Percentiles rank a stretch among this genome's conserved stretches.
Conservation (phyloP, 495 filamentous ascomycete genomes). For the Aspergillus avenaceus region DNA sequence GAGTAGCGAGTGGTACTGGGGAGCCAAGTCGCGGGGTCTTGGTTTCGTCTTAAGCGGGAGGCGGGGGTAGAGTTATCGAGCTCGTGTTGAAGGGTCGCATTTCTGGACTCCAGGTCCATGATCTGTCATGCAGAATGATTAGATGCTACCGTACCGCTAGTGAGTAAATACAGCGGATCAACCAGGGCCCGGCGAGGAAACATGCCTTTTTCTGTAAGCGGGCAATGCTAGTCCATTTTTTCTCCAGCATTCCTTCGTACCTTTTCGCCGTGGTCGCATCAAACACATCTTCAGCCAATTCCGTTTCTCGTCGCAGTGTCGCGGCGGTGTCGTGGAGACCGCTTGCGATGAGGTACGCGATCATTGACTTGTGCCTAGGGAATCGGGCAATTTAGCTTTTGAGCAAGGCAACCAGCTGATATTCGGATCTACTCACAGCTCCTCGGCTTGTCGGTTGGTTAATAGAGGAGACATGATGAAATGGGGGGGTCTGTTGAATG, state of each 20-base stretch:
- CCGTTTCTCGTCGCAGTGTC: slow-evolving; percentile 49
- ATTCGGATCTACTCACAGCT: slow-evolving; percentile 60
- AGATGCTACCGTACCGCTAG: neutral
- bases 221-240: slow-evolving; percentile 92
- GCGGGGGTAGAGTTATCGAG: slow-evolving; percentile 81
- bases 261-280: slow-evolving; percentile 75
- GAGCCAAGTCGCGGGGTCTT: slow-evolving; percentile 83
- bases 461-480: slow-evolving; percentile 62
- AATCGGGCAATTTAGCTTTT: neutral
- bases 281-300: slow-evolving; percentile 61
- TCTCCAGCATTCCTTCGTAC: slow-evolving; percentile 83
- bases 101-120: slow-evolving; percentile 83
- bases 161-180: slow-evolving; percentile 4
- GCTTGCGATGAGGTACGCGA: slow-evolving; percentile 72
- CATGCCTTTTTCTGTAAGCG: slow-evolving; percentile 83
- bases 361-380: slow-evolving; percentile 77
- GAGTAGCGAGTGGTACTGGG: slow-evolving; percentile 77
- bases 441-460: slow-evolving; percentile 72
- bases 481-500: too few relatives aligned
- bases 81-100: slow-evolving; percentile 68
- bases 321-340: slow-evolving; percentile 61
- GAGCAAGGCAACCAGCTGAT: slow-evolving; percentile 41
- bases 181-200: neutral
- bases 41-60: slow-evolving; percentile 70
- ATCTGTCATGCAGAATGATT: slow-evolving; percentile 53